These are phyloP conservation scores for Dothistroma septosporum DNA, from an alignment of 2,329 filamentous ascomycete genomes.

Conservation along the genomic window DNA sequence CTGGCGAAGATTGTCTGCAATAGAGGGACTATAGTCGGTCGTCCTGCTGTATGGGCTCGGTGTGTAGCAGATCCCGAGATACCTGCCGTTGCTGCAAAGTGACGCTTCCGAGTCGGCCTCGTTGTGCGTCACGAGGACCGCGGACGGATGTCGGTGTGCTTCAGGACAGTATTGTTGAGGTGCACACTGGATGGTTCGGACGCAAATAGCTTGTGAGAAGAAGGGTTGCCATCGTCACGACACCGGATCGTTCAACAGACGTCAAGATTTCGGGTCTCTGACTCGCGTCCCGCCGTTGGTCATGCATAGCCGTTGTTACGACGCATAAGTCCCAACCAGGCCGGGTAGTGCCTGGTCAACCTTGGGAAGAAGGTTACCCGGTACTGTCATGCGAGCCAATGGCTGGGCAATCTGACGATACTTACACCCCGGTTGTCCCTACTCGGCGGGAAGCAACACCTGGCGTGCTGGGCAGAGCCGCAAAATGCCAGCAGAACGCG, in stretches of 20 bases:
- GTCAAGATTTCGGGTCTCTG: not conserved
- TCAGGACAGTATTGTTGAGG: not conserved
- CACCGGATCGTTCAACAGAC: not conserved
- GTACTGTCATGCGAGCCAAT: not conserved
- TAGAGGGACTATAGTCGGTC: too few relatives aligned
- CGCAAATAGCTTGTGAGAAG: not conserved
- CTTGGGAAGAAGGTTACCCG: not conserved
- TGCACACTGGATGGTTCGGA: too few relatives aligned
- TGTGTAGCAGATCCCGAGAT: too few relatives aligned
- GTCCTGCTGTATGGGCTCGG: too few relatives aligned
- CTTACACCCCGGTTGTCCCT: not conserved
- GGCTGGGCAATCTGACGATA: not conserved
- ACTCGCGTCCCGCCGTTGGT: not conserved
- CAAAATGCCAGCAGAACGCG: too few relatives aligned
- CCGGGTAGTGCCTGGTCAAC: not conserved
- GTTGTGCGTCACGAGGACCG: too few relatives aligned
- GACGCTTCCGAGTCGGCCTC: too few relatives aligned
- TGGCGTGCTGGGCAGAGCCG: too few relatives aligned
- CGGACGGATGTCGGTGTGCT: not conserved
- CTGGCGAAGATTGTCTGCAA: too few relatives aligned
- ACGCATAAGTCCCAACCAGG: not conserved
- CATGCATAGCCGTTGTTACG: not conserved
- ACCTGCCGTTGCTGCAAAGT: too few relatives aligned
- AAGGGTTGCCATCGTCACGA: not conserved
- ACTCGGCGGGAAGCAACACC: too few relatives aligned